Evolutionary conservation across 257 asterid genomes (phyloP), one percentile per base, ranked within the genome.

Genomic region (Solanum piurae): DNA sequence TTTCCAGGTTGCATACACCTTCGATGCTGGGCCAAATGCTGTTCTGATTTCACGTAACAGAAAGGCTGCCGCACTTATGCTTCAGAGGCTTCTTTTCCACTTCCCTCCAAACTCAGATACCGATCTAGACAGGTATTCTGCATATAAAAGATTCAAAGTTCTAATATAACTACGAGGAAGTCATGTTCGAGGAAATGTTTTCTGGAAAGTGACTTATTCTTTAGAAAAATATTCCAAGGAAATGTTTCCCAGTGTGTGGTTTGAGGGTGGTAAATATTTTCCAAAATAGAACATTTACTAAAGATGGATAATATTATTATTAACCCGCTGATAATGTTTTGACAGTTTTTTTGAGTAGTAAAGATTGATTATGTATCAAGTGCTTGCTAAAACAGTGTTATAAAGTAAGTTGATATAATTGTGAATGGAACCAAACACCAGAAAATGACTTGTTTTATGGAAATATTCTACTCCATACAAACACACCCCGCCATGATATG

Each of bases 1-100:
- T 49, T 84, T 68, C 37, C 96, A 95, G 99, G 98, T 94, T 74
- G 98, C 98, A 38, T 96, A 97, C 87, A 97, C 99, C 86, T 97
- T 94, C 68, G 99, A 97, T 88, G 98, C 99, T 12, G 99, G 99
- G 85, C 99, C 99, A 74, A 96, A 97, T 86, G 98, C 98, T 71
- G 99, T 96, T 44, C 73, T 97, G 75, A 96, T 97, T 89, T 93
- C 99, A 60, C 96, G 91, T n/a, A 91, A 97, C 90, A 92, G 98
- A 91, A 93, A 93, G 88, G 87, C 92, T 85, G 98, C 98, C 21
- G 89, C 95, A 49, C 93, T 84, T 21, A 91, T 94, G 89, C 96
- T 94, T 72, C 96, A 95, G 89, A 94, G 97, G 86, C 94, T 95
- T 90, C 96, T 94, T 88, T 93, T 91, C 89, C 89, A 89, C 93